Evolutionary conservation across 768 basidiomycete species (phyloP).

Genomic region (Dendrothele bispora): DNA sequence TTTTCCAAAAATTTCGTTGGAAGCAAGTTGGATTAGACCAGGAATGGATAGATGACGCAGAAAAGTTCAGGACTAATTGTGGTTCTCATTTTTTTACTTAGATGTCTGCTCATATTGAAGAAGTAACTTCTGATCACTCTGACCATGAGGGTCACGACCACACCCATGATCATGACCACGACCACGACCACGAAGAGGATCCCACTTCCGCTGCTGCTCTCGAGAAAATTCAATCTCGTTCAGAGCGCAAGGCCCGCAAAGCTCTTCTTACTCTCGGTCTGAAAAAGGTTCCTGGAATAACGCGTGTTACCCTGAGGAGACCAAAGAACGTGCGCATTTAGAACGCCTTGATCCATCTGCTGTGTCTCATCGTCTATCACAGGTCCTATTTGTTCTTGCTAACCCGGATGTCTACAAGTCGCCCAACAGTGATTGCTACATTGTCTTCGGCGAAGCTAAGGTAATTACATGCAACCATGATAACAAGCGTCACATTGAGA

Average conservation of each 20-base stretch:
- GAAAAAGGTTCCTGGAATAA: slow-evolving; percentile 91
- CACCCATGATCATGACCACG: slow-evolving; percentile 47
- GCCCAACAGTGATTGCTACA: slow-evolving; percentile 95
- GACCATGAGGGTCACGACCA: slow-evolving; percentile 56
- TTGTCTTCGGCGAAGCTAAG: slow-evolving; percentile 98
- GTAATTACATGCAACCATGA: no score
- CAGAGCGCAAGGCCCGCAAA: slow-evolving; percentile 95
- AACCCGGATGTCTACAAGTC: slow-evolving; percentile 98
- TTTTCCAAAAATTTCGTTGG: no score
- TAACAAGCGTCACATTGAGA: no score
- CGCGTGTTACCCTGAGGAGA: slow-evolving; percentile 90
- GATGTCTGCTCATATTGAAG: slow-evolving; percentile 87
- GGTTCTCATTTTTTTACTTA: slow-evolving; percentile 36
- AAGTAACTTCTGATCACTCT: slow-evolving; percentile 79
- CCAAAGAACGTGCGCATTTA: slow-evolving; percentile 89
- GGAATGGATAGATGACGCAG: no score
- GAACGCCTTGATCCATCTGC: neutral
- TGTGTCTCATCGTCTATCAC: slow-evolving; percentile 1
- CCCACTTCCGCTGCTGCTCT: slow-evolving; percentile 82
- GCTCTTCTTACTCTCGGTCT: slow-evolving; percentile 88
- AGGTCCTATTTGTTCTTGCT: slow-evolving; percentile 91
- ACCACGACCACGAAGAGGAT: slow-evolving; percentile 78
- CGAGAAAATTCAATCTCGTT: slow-evolving; percentile 92
- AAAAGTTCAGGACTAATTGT: no score
- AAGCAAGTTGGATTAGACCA: no score